phyloP scores from a whole-genome alignment of 2,329 filamentous ascomycete genomes.

The Orbilia brochopaga region DNA sequence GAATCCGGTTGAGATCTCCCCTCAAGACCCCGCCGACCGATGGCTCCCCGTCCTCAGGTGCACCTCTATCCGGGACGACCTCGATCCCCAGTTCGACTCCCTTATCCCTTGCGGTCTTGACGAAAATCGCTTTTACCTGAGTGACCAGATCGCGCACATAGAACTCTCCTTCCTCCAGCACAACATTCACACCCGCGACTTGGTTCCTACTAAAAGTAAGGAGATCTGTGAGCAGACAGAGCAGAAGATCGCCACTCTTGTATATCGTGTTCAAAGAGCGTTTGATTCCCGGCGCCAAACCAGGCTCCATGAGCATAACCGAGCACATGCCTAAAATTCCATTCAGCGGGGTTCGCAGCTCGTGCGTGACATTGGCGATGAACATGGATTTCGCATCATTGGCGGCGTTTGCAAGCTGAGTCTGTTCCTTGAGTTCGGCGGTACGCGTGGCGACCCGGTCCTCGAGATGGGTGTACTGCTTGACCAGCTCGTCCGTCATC shows the following conservation, averaged over 20 bases:
- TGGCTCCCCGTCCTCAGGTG: constrained; percentile 26
- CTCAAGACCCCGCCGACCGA: constrained; percentile 55
- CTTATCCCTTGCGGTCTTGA: constrained; percentile 83
- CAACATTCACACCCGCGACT: constrained; percentile 77
- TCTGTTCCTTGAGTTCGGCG: constrained; percentile 79
- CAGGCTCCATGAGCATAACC: constrained; percentile 92
- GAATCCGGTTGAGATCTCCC: constrained; percentile 74
- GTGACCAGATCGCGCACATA: constrained; percentile 79
- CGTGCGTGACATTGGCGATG: constrained; percentile 88
- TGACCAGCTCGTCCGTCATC: constrained; percentile 87
- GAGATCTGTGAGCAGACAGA: constrained; percentile 86
- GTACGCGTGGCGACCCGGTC: constrained; percentile 84
- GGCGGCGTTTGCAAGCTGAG: constrained; percentile 66
- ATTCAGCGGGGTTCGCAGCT: constrained; percentile 92
- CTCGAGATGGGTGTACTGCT: constrained; percentile 83
- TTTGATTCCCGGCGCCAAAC: constrained; percentile 73
- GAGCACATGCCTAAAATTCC: constrained; percentile 94
- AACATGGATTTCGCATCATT: constrained; percentile 98
- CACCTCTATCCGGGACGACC: constrained; percentile 60
- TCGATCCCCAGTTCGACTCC: constrained; percentile 74
- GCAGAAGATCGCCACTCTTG: constrained; percentile 80
- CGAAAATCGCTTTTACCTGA: constrained; percentile 84
- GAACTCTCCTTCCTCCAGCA: constrained; percentile 84
- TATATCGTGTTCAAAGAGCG: constrained; percentile 86
- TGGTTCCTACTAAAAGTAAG: constrained; percentile 95